Base-by-base conservation (phyloP, 768 basidiomycete genomes). In the Lactarius psammicola region DNA sequence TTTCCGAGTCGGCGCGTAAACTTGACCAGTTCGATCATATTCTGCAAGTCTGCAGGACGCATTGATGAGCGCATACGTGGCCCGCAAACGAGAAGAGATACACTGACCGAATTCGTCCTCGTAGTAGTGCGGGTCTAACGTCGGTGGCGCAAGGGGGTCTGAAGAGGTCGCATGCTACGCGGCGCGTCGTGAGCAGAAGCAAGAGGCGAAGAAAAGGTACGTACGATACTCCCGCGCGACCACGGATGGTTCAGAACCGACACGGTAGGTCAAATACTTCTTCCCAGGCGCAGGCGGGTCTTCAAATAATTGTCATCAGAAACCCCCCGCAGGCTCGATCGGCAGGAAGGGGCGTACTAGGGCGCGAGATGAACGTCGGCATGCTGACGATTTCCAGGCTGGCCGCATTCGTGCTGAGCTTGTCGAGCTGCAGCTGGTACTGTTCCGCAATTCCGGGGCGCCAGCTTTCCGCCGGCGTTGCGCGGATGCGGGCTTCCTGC, bases 171-270 rank as follows among this genome's bases (percentile, higher is more conserved):
- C 71, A 60, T 76, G 74, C 74, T 76, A 75, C 72, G 59, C 55
- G 3, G 20, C 58, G 23, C 18, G 5, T 17, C 28, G 38, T 40
- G 68, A 9, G 31, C 56, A 34, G 8, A 26, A 42, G 31, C 4
- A 56, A 18, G 18, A n/a, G 28, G 44, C 36, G 23, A 20, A 36
- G 51, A 18, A 3, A 18, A 40, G 36, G 30, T 10, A 74, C 80
- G 44, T 58, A 82, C 82, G 63, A 85, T 80, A 0, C 80, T 77
- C 1, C 85, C 84, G 15, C 83, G 73, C 11, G 80, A 82, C 67
- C 83, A 78, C 2, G 76, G 76, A 57, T 85, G 80, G 61, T 81
- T 81, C n/a, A 77, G 68, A 0, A 75, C 74, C 7, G 69, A 71
- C 6, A 75, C 56, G 18, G 84, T 51, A n/a, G 0, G 80, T 78